Evolutionary conservation across 176 grass and related monocot species (phyloP).

Genomic region (Oryza australiensis): DNA sequence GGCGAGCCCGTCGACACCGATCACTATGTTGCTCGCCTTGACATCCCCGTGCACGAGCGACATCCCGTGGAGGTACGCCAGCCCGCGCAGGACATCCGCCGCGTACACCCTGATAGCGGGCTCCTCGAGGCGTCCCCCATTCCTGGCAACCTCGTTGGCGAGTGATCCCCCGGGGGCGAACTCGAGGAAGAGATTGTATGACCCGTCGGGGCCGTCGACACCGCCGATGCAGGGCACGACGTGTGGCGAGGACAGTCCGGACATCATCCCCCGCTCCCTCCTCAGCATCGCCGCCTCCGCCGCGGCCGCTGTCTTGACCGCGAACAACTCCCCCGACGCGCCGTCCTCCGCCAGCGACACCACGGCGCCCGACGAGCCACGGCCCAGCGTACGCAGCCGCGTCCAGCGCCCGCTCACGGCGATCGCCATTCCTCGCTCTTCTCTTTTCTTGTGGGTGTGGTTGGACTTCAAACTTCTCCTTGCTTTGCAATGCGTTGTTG

Average conservation of each 20-base stretch:
- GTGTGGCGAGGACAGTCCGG: conserved; percentile 47
- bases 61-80: conserved; percentile 63
- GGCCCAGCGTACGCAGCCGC: conserved; percentile 48
- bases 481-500: background rate
- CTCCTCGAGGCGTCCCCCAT: conserved; percentile 57
- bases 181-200: conserved; percentile 56
- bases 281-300: conserved; percentile 29
- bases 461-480: background rate
- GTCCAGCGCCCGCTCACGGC: conserved; percentile 39
- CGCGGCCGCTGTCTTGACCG: conserved; percentile 50
- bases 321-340: conserved; percentile 60
- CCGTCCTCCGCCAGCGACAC: conserved; percentile 51
- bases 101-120: conserved; percentile 7
- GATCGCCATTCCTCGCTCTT: conserved; percentile 16
- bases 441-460: background rate
- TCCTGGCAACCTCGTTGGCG: conserved; percentile 56
- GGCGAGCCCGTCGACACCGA: conserved; percentile 56
- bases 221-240: conserved; percentile 67
- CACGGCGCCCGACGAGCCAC: conserved; percentile 63
- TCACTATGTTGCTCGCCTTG: conserved; percentile 65
- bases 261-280: conserved; percentile 51
- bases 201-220: background rate
- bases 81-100: conserved; percentile 50
- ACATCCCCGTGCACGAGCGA: conserved; percentile 76
- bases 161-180: conserved; percentile 78